Evolutionary conservation across 2,329 filamentous ascomycete species (phyloP), one percentile per base, ranked within the genome.

Genomic region (Pestalotiopsis sp.): DNA sequence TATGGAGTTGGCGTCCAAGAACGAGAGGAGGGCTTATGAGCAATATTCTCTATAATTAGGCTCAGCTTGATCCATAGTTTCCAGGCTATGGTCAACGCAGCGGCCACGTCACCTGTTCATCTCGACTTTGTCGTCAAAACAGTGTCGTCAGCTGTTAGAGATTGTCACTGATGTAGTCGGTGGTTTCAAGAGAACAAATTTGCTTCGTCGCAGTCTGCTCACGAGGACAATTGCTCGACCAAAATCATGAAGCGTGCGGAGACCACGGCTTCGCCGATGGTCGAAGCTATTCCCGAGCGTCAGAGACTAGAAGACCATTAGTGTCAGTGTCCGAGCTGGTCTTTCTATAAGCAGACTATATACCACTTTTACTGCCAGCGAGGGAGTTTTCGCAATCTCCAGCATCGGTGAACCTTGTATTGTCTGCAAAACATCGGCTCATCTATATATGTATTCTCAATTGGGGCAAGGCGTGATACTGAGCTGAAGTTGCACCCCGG

Each of bases 401-500:
- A 72, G 69, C 70, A 66, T 45, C 69, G 68, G 70, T 52, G 45
- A 59, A 27, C 17, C 72, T 67, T 69, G 72, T 65, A 65, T 39
- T 61, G 69, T 66, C 64, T 69, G 68, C 70, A 31, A 65, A 45
- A 61, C n/a, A 61, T 58, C 64, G 70, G 61, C 66, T 61, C 13
- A 17, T 61, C 14, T 39, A 36, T 20, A 36, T 61, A 52, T n/a
- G 45, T 61, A 61, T 14, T 27, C 59, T 36, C 59, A 39, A 38
- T 36, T 41, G 69, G 73, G 68, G 74, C 70, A 80, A 81, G 77
- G 77, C 76, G 80, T 85, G 84, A 84, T 78, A 84, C 82, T 75
- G 71, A 78, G 75, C 77, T 82, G 83, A 86, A 82, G 83, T 85
- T 84, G 79, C 78, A 75, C 79, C 80, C 80, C 78, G 77, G 74